Evolutionary conservation across 129 eudicot genomes (phyloP).

Genomic region (Saussurea involucrata): DNA sequence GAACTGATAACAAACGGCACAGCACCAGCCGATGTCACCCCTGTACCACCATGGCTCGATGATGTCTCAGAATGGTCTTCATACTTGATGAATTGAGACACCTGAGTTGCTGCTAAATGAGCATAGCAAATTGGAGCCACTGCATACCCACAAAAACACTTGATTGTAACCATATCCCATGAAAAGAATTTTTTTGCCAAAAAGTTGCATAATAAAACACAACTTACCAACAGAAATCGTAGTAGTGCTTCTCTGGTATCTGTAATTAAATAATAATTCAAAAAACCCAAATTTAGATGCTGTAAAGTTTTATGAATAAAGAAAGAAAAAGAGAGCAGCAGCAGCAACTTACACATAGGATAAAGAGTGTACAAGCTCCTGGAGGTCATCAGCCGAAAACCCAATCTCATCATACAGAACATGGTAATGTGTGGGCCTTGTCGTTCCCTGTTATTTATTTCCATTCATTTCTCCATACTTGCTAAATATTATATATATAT

Average conservation of each 20-base stretch:
- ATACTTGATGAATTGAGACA: conserved; percentile 70
- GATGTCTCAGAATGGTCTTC: conserved; percentile 65
- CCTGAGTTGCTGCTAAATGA: conserved; percentile 74
- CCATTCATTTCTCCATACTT: neutral
- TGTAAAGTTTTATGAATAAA: neutral
- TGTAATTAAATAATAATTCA: conserved; percentile 22
- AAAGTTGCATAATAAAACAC: neutral
- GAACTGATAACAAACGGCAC: conserved; percentile 56
- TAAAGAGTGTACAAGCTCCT: conserved; percentile 74
- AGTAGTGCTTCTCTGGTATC: conserved; percentile 90
- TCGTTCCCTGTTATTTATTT: conserved; percentile 56
- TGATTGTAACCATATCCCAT: neutral
- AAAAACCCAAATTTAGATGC: neutral
- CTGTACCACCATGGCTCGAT: conserved; percentile 59
- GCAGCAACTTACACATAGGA: conserved; percentile 77
- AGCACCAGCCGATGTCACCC: conserved; percentile 47
- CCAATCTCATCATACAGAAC: conserved; percentile 77
- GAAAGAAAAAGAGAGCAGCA: neutral
- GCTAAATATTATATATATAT: neutral
- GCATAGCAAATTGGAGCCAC: conserved; percentile 82
- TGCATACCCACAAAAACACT: neutral
- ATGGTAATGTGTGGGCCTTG: conserved; percentile 87
- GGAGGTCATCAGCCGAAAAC: conserved; percentile 71
- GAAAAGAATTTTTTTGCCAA: neutral
- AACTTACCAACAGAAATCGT: conserved; percentile 83